phyloP scores from a whole-genome alignment of 495 filamentous ascomycete species.

The Penicillium silybi region DNA sequence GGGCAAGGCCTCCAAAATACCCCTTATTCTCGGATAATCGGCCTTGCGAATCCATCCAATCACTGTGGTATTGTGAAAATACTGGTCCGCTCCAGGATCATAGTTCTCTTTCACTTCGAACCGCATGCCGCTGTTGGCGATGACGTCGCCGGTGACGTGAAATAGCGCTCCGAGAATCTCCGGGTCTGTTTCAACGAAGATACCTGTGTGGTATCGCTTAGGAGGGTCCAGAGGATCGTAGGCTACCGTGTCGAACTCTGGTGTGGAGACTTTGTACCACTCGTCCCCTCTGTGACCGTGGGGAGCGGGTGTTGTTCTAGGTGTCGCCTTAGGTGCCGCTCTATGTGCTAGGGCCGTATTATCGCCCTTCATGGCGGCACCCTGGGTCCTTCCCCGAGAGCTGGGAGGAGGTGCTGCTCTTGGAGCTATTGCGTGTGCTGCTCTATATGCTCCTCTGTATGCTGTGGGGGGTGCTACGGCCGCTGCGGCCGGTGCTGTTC shows the following conservation, averaged over 20 bases:
- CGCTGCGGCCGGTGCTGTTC: background rate
- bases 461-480: background rate
- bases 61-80: background rate
- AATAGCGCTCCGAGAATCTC: background rate
- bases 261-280: background rate
- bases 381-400: background rate
- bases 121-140: background rate
- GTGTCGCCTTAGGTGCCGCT: background rate
- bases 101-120: background rate
- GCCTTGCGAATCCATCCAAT: slow-evolving; percentile 2
- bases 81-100: background rate
- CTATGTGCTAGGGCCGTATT: too few relatives aligned
- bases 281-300: background rate
- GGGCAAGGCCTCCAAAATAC: background rate
- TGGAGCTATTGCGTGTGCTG: background rate
- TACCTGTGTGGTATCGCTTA: background rate
- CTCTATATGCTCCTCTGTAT: background rate
- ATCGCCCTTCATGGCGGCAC: background rate
- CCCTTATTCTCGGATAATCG: background rate
- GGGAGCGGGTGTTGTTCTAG: background rate
- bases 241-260: slow-evolving; percentile 1
- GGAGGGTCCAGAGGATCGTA: background rate
- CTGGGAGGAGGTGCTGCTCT: background rate
- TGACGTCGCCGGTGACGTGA: slow-evolving; percentile 3
- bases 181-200: background rate